phyloP scores from a whole-genome alignment of 345 rosid species.

The Dipteronia sinensis region DNA sequence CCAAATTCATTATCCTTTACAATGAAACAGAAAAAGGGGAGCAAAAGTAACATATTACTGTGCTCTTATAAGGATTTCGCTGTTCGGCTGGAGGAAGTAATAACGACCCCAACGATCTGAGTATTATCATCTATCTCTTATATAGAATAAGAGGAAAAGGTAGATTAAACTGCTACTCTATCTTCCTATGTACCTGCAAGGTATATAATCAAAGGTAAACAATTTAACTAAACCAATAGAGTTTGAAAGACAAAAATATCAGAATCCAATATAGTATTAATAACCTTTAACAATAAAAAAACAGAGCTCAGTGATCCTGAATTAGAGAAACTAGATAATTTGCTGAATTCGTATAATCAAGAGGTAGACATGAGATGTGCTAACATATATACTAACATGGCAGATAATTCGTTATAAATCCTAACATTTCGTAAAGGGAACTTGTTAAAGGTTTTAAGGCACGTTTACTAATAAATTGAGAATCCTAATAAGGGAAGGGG shows the following conservation, averaged over 20 bases:
- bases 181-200: constrained; percentile 40
- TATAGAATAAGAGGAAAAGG: constrained; percentile 14
- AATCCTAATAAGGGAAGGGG: no score
- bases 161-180: constrained; percentile 27
- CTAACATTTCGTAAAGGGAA: background rate
- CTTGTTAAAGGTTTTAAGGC: no score
- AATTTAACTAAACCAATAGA: constrained; percentile 4
- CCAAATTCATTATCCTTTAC: constrained; percentile 15
- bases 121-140: constrained; percentile 24
- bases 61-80: background rate
- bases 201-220: background rate
- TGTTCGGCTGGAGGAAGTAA: constrained; percentile 31
- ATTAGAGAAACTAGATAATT: background rate
- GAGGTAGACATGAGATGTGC: background rate
- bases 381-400: background rate
- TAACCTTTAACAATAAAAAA: background rate
- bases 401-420: no score
- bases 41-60: background rate
- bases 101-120: constrained; percentile 25
- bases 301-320: background rate
- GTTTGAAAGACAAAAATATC: background rate
- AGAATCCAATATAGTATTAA: background rate
- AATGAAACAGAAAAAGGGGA: constrained; percentile 3
- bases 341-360: background rate
- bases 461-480: no score